A percentile compares a stretch with the other conserved stretches of the same genome.
Conservation (phyloP, 495 filamentous ascomycete genomes). For the Penicillium desertorum region DNA sequence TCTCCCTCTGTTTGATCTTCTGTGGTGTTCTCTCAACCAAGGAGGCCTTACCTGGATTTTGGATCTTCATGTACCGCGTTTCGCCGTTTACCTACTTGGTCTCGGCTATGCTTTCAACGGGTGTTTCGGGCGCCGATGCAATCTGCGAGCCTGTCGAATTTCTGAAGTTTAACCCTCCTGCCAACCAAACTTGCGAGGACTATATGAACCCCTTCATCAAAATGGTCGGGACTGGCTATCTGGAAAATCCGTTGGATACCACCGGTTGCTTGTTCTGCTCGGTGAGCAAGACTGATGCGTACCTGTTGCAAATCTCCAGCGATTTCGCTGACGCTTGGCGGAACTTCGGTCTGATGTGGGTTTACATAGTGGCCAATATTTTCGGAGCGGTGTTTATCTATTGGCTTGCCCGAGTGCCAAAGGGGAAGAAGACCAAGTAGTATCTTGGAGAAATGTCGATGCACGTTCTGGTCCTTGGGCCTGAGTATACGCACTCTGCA, state of each 20-base stretch:
- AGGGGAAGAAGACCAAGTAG: constrained; percentile 34
- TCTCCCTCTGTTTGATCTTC: constrained; percentile 63
- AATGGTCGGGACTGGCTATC: background rate
- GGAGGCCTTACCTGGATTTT: constrained; percentile 63
- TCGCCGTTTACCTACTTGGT: constrained; percentile 74
- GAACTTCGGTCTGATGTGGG: constrained; percentile 67
- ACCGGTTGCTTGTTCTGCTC: constrained; percentile 62
- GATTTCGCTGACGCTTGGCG: constrained; percentile 65
- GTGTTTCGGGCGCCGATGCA: constrained; percentile 57
- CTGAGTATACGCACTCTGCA: background rate
- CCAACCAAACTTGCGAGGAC: constrained; percentile 49
- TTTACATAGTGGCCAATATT: constrained; percentile 72
- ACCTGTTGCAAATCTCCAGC: constrained; percentile 51
- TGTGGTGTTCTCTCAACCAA: constrained; percentile 67
- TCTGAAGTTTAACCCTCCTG: constrained; percentile 52
- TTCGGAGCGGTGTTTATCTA: constrained; percentile 69
- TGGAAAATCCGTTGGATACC: constrained; percentile 32
- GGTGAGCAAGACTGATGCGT: constrained; percentile 59
- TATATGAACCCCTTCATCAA: constrained; percentile 57
- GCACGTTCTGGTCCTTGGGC: background rate
- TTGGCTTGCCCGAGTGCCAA: constrained; percentile 77
- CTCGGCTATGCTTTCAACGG: constrained; percentile 60
- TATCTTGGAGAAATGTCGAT: background rate
- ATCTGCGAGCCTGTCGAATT: constrained; percentile 59
- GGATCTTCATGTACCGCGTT: constrained; percentile 82